Conservation (phyloP, 495 filamentous ascomycete species). For the Penicillium coffeae region DNA sequence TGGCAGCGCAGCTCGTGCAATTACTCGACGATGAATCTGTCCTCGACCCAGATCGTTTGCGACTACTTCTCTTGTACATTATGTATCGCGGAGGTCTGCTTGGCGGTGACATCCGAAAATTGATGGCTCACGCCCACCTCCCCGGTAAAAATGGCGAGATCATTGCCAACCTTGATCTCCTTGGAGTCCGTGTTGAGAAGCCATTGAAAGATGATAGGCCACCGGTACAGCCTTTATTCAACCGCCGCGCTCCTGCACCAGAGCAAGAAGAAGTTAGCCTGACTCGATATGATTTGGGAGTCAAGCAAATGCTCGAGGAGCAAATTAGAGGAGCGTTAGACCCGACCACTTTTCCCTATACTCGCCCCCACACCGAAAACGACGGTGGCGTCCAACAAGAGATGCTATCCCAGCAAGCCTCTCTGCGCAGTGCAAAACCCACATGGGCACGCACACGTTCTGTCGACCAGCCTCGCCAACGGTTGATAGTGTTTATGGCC, state of each 20-base stretch:
- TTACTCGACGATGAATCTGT: conserved; percentile 77
- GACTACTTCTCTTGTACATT: conserved; percentile 79
- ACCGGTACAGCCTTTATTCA: conserved; percentile 62
- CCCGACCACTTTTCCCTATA: conserved; percentile 68
- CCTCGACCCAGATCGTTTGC: conserved; percentile 66
- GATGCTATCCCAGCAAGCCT: conserved; percentile 60
- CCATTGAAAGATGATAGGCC: conserved; percentile 72
- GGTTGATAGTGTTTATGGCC: conserved; percentile 92
- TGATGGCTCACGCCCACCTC: conserved; percentile 79
- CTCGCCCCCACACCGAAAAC: conserved; percentile 66
- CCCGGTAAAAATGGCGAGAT: conserved; percentile 66
- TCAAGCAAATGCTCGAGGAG: conserved; percentile 68
- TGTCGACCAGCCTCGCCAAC: conserved; percentile 76
- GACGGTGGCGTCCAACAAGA: conserved; percentile 53
- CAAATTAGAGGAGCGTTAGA: conserved; percentile 55
- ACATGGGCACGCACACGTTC: conserved; percentile 87
- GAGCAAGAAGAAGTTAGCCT: conserved; percentile 52
- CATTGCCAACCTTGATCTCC: conserved; percentile 73
- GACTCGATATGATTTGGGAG: conserved; percentile 47
- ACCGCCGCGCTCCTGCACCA: conserved; percentile 49
- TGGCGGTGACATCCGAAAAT: conserved; percentile 74
- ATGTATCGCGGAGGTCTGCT: conserved; percentile 88
- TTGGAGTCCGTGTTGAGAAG: conserved; percentile 73
- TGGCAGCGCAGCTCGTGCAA: conserved; percentile 80
- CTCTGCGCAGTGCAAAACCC: conserved; percentile 82